A percentile compares a stretch with the other conserved stretches of the same genome.
These are phyloP conservation scores for Zygosaccharomyces lentus DNA, from an alignment of 805 yeast species.

Conservation along the genomic window DNA sequence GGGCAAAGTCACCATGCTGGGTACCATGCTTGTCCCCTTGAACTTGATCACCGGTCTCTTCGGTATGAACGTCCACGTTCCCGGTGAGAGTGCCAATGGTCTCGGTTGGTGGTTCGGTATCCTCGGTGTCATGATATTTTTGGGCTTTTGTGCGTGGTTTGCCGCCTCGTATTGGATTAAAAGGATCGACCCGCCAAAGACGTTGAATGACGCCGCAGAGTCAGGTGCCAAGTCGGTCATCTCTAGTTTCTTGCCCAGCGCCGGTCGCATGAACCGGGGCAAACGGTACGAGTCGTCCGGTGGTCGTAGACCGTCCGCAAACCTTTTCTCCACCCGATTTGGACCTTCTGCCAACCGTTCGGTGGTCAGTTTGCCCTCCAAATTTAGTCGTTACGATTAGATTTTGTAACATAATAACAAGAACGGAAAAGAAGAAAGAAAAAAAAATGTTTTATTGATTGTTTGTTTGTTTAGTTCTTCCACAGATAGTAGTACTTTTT, in stretches of 20 bases:
- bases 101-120: conserved; percentile 68
- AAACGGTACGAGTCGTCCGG: conserved; percentile 5
- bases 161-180: conserved; percentile 43
- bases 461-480: conserved; percentile 5
- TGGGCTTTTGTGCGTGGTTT: conserved; percentile 39
- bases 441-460: conserved; percentile 1
- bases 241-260: conserved; percentile 21
- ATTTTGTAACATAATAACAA: background rate
- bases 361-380: conserved; percentile 15
- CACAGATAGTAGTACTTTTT: background rate
- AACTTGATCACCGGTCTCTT: conserved; percentile 87
- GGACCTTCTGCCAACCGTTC: conserved; percentile 13
- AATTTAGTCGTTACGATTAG: conserved; percentile 16
- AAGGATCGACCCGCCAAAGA: conserved; percentile 32
- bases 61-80: conserved; percentile 92
- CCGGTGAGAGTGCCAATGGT: conserved; percentile 46
- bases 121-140: conserved; percentile 46
- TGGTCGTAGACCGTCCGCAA: conserved; percentile 10
- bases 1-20: conserved; percentile 83
- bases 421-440: too few species aligned
- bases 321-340: conserved; percentile 2
- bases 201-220: conserved; percentile 34
- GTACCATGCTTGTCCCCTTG: conserved; percentile 86
- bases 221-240: conserved; percentile 36
- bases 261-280: conserved; percentile 3